Conservation (phyloP, 495 filamentous ascomycete genomes). For the Hypoxylon fragiforme region DNA sequence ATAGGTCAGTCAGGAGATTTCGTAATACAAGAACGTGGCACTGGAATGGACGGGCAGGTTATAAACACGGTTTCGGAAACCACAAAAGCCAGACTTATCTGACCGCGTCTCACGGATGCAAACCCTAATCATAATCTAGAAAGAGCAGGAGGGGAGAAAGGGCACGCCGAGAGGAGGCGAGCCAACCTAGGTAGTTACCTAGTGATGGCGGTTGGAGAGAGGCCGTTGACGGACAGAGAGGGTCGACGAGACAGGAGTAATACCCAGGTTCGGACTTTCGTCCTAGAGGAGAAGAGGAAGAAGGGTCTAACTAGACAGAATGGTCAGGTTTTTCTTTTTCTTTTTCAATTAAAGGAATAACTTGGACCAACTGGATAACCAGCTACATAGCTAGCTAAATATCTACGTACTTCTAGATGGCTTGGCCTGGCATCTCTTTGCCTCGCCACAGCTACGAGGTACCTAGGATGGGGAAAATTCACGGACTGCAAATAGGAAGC, state of each 20-base stretch:
- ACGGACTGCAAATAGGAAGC: no score
- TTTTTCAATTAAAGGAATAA: no score
- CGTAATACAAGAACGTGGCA: neutral
- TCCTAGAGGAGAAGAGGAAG: neutral
- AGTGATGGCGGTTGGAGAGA: neutral
- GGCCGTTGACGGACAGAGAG: neutral
- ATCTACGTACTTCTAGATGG: no score
- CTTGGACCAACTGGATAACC: no score
- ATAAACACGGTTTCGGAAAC: slow-evolving; percentile 26
- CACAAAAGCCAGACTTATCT: slow-evolving; percentile 4
- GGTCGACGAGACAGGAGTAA: slow-evolving; percentile 9
- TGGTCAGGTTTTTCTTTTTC: no score
- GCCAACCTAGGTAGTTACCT: neutral
- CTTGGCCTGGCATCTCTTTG: no score
- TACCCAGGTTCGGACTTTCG: slow-evolving; percentile 3
- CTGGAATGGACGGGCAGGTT: slow-evolving; percentile 10
- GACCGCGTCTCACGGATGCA: slow-evolving; percentile 14
- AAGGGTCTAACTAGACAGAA: neutral
- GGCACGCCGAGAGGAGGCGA: slow-evolving; percentile 5
- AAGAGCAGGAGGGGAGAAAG: slow-evolving; percentile 2
- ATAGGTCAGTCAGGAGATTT: neutral
- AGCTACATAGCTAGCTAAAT: no score
- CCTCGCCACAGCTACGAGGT: no score
- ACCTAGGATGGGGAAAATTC: no score
- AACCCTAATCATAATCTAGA: slow-evolving; percentile 29